Percentiles rank a stretch among this genome's conserved stretches.
These are phyloP conservation scores for Cyberlindnera mycetangii DNA, from an alignment of 805 yeast species.

Conservation along the genomic window DNA sequence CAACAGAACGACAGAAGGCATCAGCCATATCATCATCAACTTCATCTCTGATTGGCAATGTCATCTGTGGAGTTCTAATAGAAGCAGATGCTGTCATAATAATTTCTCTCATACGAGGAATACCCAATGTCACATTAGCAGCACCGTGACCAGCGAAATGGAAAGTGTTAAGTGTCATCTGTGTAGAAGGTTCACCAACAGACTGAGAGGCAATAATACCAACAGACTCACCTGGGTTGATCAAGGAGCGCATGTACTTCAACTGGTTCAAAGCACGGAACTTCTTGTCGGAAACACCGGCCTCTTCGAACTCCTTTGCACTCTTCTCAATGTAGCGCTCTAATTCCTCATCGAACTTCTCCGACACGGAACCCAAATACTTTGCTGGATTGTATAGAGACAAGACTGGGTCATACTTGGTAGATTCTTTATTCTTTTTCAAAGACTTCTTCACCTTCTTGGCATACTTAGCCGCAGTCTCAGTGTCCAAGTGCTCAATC, in stretches of 20 bases:
- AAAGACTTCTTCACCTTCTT: conserved; percentile 76
- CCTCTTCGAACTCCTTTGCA: conserved; percentile 49
- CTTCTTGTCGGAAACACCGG: conserved; percentile 64
- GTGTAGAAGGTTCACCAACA: conserved; percentile 98
- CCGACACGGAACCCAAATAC: conserved; percentile 91
- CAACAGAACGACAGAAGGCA: conserved; percentile 86
- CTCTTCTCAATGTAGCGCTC: conserved; percentile 64
- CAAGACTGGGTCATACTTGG: conserved; percentile 87
- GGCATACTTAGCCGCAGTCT: conserved; percentile 71
- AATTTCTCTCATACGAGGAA: conserved; percentile 99
- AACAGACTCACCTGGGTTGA: conserved; percentile 96
- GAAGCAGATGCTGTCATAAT: conserved; percentile 97
- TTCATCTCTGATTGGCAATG: conserved; percentile 76
- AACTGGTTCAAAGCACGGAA: conserved; percentile 97
- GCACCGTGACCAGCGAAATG: conserved; percentile 99
- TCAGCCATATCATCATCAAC: conserved; percentile 87
- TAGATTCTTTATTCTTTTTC: conserved; percentile 58
- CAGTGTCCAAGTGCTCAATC: conserved; percentile 75
- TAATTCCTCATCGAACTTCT: conserved; percentile 76
- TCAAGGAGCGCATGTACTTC: conserved; percentile 94
- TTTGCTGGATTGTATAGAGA: conserved; percentile 85
- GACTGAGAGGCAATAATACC: conserved; percentile 98
- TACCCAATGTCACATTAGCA: conserved; percentile 98
- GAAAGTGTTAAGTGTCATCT: conserved; percentile 96
- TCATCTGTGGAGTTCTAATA: conserved; percentile 99